Conservation (phyloP, 345 rosid genomes). For the Linum tenue region DNA sequence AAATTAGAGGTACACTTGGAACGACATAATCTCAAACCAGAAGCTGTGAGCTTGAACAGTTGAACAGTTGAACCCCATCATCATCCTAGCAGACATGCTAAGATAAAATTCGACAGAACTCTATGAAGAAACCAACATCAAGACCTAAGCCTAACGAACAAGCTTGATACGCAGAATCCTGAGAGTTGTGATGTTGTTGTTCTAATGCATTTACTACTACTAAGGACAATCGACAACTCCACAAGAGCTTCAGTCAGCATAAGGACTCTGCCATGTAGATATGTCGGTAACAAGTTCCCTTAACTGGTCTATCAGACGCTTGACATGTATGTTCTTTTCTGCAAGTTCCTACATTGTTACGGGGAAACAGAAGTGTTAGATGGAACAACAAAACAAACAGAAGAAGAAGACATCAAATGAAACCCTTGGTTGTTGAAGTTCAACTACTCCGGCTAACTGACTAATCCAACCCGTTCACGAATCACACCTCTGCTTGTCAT, state of each 20-base stretch:
- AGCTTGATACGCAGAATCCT: no score
- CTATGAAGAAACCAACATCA: no score
- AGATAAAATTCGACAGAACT: no score
- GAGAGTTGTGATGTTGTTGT: no score
- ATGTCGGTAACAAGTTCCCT: constrained; percentile 66
- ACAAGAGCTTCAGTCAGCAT: constrained; percentile 25
- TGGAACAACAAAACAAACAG: neutral
- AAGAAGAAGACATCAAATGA: neutral
- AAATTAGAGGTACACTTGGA: no score
- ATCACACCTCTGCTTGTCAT: neutral
- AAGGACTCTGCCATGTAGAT: constrained; percentile 94
- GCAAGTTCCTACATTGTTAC: constrained; percentile 53
- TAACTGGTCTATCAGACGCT: constrained; percentile 71
- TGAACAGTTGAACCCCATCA: no score
- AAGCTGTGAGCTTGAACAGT: no score
- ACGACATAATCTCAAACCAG: no score
- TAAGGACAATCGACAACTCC: no score
- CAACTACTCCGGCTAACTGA: neutral
- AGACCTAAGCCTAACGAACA: no score
- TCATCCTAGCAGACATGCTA: no score
- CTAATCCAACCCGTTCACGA: neutral
- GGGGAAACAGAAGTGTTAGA: neutral
- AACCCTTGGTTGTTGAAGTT: neutral
- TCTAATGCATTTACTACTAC: no score
- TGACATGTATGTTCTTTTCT: constrained; percentile 57